Conservation (phyloP, 495 filamentous ascomycete genomes). For the Opeltia flavorubescens region DNA sequence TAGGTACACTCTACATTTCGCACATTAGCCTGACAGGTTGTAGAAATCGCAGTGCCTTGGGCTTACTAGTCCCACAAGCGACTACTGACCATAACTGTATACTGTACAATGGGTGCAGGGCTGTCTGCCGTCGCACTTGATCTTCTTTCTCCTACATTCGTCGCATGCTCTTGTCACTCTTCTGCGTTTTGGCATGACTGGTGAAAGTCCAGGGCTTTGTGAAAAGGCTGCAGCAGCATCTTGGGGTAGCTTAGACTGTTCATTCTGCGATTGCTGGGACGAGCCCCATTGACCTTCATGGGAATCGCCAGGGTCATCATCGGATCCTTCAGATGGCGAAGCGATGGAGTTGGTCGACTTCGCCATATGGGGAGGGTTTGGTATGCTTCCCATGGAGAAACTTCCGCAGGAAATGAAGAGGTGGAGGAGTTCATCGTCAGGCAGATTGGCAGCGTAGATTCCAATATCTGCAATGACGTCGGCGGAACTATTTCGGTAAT, state of each 20-base stretch:
- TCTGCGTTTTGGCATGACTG: conserved; percentile 14
- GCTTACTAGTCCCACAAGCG: background rate
- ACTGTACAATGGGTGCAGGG: conserved; percentile 96
- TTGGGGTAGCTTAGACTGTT: background rate
- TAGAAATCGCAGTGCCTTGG: conserved; percentile 3
- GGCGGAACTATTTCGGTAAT: too few species aligned
- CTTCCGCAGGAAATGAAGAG: too few species aligned
- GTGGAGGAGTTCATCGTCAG: too few species aligned
- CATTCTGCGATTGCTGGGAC: background rate
- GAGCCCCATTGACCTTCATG: background rate
- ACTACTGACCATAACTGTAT: conserved; percentile 81
- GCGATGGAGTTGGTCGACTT: background rate
- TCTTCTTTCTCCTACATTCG: conserved; percentile 94
- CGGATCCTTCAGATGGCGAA: background rate
- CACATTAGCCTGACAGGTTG: conserved; percentile 8
- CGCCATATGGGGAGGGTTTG: background rate
- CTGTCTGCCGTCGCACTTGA: conserved; percentile 96
- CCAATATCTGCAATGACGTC: too few species aligned
- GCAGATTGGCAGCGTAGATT: too few species aligned
- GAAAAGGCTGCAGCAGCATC: background rate
- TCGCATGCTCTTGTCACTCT: conserved; percentile 38
- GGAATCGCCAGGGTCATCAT: background rate
- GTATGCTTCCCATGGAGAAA: background rate
- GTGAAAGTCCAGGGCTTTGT: background rate
- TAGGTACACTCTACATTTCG: conserved; percentile 76